These are phyloP conservation scores for Gaeumannomyces sp. DNA, from an alignment of 2,329 filamentous ascomycete species.

Conservation along the genomic window DNA sequence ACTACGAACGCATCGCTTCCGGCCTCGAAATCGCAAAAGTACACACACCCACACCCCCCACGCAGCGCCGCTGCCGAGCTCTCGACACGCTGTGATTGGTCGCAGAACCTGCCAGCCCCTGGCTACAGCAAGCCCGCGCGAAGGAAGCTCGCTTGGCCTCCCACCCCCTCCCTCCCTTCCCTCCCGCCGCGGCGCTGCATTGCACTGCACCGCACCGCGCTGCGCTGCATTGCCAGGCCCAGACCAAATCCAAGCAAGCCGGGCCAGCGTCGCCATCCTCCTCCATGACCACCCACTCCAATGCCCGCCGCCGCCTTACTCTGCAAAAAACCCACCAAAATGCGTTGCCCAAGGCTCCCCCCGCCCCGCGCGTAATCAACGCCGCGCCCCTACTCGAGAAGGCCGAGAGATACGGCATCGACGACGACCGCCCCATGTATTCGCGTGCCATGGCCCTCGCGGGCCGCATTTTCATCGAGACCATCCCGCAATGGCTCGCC, in stretches of 20 bases:
- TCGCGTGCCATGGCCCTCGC: constrained; percentile 44
- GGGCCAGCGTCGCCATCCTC: constrained; percentile 17
- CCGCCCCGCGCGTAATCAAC: constrained; percentile 46
- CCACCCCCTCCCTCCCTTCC: neutral
- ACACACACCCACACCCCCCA: neutral
- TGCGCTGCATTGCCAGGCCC: neutral
- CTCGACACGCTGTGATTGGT: neutral
- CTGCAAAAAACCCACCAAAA: constrained; percentile 23
- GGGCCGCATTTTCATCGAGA: constrained; percentile 49
- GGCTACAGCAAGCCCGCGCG: neutral
- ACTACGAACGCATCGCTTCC: neutral
- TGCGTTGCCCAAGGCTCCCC: constrained; percentile 29
- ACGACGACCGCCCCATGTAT: constrained; percentile 43
- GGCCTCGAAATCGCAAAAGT: neutral
- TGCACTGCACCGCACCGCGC: neutral
- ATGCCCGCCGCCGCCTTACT: constrained; percentile 37
- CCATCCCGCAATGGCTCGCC: constrained; percentile 57
- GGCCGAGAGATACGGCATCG: constrained; percentile 48
- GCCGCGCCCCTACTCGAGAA: constrained; percentile 47
- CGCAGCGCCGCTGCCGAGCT: neutral
- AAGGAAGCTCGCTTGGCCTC: constrained; percentile 6
- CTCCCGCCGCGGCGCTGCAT: neutral
- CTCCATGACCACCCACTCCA: constrained; percentile 35
- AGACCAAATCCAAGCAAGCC: neutral
- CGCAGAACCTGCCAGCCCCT: neutral